Base-by-base conservation (phyloP, 768 basidiomycete genomes). In the Lentinula lateritia region DNA sequence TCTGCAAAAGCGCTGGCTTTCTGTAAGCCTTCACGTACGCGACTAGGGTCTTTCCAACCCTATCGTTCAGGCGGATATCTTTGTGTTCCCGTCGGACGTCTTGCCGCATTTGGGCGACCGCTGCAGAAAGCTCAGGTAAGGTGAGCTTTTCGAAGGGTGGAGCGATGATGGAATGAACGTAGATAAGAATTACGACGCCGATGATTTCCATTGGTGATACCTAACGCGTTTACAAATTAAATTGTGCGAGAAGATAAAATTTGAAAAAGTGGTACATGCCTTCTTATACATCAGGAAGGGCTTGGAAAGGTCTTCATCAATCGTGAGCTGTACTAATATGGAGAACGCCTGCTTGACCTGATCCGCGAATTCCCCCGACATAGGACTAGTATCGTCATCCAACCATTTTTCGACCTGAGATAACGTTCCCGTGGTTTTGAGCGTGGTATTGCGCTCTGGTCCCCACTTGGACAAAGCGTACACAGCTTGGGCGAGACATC, bases 31-130 rank as follows among this genome's bases (percentile, higher is more conserved):
- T 59, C 61, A 75, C 69, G 43, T 72, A 75, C 7, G 65, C 65
- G 65, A 64, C 52, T 64, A 81, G 67, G 43, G 71, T 69, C 23
- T 72, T 72, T 36, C 71, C 71, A 39, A 79, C 70, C 18, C 67
- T 67, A n/a, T 63, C 61, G 50, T 80, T 80, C 55, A 75, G 64
- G 18, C 75, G 76, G 58, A 81, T 74, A 64, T 81, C 79, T 59
- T 68, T 65, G 53, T 78, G 73, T 34, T 67, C 68, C 5, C 69
- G 67, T 45, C 79, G 75, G 13, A 78, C 74, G 28, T 73, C 69
- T 58, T 64, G 68, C 59, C 79, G 73, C 72, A 81, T 72, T 20
- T 50, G 6, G 5, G 18, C 4, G 28, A 60, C 10, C 3, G 58
- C 58, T 16, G 20, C 45, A n/a, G 45, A 20, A 32, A 60, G 48